Evolutionary conservation across 2,329 filamentous ascomycete genomes (phyloP).

Genomic region (Beauveria medogensis): DNA sequence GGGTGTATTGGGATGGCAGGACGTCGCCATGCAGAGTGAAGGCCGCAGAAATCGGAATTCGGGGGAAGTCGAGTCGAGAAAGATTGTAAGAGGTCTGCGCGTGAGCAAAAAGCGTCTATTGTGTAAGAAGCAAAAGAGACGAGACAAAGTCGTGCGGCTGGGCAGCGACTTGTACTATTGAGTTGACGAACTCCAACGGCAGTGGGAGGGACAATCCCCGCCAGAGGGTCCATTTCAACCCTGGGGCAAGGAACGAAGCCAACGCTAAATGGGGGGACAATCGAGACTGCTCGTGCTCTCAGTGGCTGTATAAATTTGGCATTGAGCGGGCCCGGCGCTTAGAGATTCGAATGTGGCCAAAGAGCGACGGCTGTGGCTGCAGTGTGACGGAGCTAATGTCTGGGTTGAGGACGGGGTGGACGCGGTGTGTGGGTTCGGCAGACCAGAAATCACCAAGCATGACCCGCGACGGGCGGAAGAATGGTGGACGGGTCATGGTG

Average conservation of each 20-base stretch:
- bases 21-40: background rate
- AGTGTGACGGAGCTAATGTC: constrained; percentile 12
- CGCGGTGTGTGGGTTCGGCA: background rate
- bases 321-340: constrained; percentile 19
- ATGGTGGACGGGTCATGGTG: background rate
- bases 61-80: background rate
- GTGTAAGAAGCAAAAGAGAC: background rate
- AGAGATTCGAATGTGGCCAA: constrained; percentile 13
- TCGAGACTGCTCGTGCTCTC: constrained; percentile 12
- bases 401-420: constrained; percentile 4
- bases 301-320: constrained; percentile 23
- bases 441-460: background rate
- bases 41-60: background rate
- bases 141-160: constrained; percentile 1
- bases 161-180: constrained; percentile 1
- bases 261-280: constrained; percentile 20
- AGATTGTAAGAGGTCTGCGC: background rate
- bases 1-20: constrained; percentile 6
- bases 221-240: background rate
- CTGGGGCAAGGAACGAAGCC: constrained; percentile 1
- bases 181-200: background rate
- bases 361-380: constrained; percentile 9
- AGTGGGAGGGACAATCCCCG: background rate
- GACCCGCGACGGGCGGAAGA: background rate
- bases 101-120: constrained; percentile 2